These are phyloP conservation scores for Macaranga tanarius DNA, from an alignment of 441 rosid species.

Conservation along the genomic window DNA sequence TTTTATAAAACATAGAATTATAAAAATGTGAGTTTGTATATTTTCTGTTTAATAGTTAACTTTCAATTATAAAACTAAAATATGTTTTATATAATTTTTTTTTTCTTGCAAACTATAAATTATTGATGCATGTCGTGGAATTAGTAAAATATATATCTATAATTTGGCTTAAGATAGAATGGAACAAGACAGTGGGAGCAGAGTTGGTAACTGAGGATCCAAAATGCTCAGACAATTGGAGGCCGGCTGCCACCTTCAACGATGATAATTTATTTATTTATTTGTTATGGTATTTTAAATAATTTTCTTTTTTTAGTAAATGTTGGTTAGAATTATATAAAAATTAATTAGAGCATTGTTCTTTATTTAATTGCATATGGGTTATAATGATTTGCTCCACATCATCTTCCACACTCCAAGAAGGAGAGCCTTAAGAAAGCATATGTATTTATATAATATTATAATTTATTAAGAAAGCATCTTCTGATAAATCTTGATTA, in stretches of 20 bases:
- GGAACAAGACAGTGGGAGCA: slow-evolving; percentile 7
- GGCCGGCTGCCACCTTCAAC: slow-evolving; percentile 29
- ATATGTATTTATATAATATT: background rate
- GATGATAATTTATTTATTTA: background rate
- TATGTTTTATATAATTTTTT: too few species aligned
- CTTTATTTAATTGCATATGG: slow-evolving; percentile 17
- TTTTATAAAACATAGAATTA: too few species aligned
- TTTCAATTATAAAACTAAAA: too few species aligned
- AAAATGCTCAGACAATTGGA: slow-evolving; percentile 8
- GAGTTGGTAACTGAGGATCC: slow-evolving; percentile 16
- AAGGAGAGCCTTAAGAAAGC: slow-evolving; percentile 5
- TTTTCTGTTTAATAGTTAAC: too few species aligned
- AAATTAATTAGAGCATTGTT: background rate
- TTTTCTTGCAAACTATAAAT: too few species aligned
- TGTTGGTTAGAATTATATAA: background rate
- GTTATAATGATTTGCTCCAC: slow-evolving; percentile 26
- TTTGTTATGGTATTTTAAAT: background rate
- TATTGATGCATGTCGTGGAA: too few species aligned
- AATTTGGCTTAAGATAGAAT: slow-evolving; percentile 9
- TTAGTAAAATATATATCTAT: too few species aligned
- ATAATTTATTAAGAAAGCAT: slow-evolving; percentile 11
- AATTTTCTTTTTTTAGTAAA: background rate
- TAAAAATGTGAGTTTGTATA: too few species aligned
- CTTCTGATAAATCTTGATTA: slow-evolving; percentile 13
- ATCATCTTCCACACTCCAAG: slow-evolving; percentile 19